Evolutionary conservation across 1,284 basidiomycete species (phyloP).

Genomic region (Naganishia albida): DNA sequence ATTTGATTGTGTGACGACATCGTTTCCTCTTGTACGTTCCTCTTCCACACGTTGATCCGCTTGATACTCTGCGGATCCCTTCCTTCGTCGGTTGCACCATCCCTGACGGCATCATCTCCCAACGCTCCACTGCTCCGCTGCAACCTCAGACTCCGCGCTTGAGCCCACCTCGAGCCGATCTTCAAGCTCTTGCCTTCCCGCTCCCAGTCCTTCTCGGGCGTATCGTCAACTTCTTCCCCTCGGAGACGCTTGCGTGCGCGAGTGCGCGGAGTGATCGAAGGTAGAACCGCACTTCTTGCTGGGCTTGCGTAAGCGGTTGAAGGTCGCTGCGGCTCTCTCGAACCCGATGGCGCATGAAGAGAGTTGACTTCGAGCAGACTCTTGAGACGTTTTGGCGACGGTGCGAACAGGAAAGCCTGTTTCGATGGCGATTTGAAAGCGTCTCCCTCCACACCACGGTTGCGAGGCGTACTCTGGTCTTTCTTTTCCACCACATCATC

Average conservation of each 20-base stretch:
- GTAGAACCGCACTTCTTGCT: neutral
- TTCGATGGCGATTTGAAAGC: conserved; percentile 25
- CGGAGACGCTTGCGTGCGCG: conserved; percentile 49
- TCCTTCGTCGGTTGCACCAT: neutral
- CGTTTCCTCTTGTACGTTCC: conserved; percentile 18
- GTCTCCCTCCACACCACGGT: neutral
- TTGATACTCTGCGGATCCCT: conserved; percentile 16
- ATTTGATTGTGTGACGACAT: neutral
- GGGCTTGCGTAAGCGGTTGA: neutral
- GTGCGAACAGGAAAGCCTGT: conserved; percentile 46
- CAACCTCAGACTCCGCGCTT: conserved; percentile 21
- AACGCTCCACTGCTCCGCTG: conserved; percentile 8
- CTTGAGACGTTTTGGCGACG: conserved; percentile 46
- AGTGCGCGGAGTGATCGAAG: conserved; percentile 46
- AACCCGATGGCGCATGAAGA: conserved; percentile 32
- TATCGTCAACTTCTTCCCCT: conserved; percentile 50
- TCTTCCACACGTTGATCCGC: conserved; percentile 17
- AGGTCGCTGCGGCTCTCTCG: conserved; percentile 21
- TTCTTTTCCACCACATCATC: neutral
- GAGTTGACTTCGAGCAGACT: conserved; percentile 44
- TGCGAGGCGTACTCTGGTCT: neutral
- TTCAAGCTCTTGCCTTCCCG: conserved; percentile 21
- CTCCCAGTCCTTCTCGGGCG: conserved; percentile 42
- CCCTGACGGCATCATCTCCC: conserved; percentile 30
- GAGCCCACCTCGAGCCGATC: conserved; percentile 17